Evolutionary conservation across 306 rosid species (phyloP), one percentile per base, ranked within the genome.

Genomic region (Bauhinia variegata): DNA sequence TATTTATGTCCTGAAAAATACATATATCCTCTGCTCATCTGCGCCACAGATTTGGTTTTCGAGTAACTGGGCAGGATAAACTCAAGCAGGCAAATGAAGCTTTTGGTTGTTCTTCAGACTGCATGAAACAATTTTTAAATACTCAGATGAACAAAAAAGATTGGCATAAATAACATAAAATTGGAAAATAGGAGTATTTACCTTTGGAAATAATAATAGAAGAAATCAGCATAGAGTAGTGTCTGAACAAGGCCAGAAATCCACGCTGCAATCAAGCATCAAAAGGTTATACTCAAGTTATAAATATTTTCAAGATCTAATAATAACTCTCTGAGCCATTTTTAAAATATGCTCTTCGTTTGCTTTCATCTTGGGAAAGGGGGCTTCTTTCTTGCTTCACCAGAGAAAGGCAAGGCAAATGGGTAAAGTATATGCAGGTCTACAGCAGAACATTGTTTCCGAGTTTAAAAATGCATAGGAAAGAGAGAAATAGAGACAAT

Each of bases 191-290:
- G 42, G 73, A 8, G 12, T 65, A 61, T n/a, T 65, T 83, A 86
- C 97, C 97, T 91, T 75, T 86, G 83, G 81, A 86, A 86, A 73
- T 88, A 91, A 75, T 91, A 91, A 63, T 91, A 91, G 86, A 91
- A 91, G 85, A 91, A 91, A 71, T 91, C 97, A 39, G 88, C 96
- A 67, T 91, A 91, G 10, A 91, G 83, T 80, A 88, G 67, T 16
- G 97, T 91, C 77, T 91, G 97, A 68, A 91, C 68, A 57, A 82
- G 75, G 70, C 97, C 95, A 13, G 97, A 72, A 31, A 86, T 66
- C 97, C 97, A 91, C 68, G 93, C 97, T 88, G 96, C 81, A 79
- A 66, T 9, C 60, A 23, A 54, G 43, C 36, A 72, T n/a, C 32
- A 17, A 55, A 16, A 60, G 43, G 62, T 36, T 36, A 36, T 23